phyloP scores from a whole-genome alignment of 2,329 filamentous ascomycete species.

The Aspergillus nomiae region DNA sequence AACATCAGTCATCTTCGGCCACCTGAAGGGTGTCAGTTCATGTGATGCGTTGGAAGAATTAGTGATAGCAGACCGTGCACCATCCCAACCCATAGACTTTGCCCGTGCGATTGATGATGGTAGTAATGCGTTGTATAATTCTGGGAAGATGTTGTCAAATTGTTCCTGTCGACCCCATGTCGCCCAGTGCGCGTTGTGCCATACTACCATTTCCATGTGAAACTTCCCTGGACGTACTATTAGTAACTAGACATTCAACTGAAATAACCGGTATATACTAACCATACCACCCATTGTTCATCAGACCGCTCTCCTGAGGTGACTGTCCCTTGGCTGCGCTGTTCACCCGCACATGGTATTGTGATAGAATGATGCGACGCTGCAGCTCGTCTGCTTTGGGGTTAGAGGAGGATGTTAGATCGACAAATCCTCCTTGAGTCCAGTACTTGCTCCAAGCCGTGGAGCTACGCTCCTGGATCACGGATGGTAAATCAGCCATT shows the following conservation, averaged over 20 bases:
- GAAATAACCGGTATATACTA: neutral
- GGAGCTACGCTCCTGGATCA: neutral
- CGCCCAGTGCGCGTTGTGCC: slow-evolving; percentile 21
- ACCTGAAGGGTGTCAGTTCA: neutral
- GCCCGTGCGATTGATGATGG: slow-evolving; percentile 12
- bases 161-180: slow-evolving; percentile 18
- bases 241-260: neutral
- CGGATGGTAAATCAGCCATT: neutral
- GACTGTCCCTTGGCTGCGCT: slow-evolving; percentile 17
- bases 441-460: slow-evolving; percentile 16
- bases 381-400: slow-evolving; percentile 16
- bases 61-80: slow-evolving; percentile 10
- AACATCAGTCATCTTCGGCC: slow-evolving; percentile 21
- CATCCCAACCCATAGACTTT: slow-evolving; percentile 17
- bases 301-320: slow-evolving; percentile 19
- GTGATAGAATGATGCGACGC: slow-evolving; percentile 18
- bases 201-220: slow-evolving; percentile 22
- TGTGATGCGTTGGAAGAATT: accelerated
- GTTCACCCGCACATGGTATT: slow-evolving; percentile 18
- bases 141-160: slow-evolving; percentile 17
- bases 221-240: slow-evolving; percentile 10
- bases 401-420: slow-evolving; percentile 13
- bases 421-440: slow-evolving; percentile 15
- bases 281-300: slow-evolving; percentile 23
- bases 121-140: slow-evolving; percentile 12